These are phyloP conservation scores for Chlamydomonas schloesseri DNA, from an alignment of 139 green algal species.

Conservation along the genomic window DNA sequence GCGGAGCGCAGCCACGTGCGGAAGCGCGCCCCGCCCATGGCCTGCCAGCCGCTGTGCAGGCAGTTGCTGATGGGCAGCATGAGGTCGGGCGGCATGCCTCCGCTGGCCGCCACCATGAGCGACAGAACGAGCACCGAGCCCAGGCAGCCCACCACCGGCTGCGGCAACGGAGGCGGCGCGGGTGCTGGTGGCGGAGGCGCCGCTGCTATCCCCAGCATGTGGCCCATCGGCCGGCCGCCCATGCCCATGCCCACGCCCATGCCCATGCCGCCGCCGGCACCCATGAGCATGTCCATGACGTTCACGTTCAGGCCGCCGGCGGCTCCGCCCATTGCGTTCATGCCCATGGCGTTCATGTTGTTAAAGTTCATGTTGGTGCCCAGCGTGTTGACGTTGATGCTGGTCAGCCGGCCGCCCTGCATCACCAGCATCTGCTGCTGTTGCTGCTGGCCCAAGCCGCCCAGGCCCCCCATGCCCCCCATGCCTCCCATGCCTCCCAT, in stretches of 20 bases:
- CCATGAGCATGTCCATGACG: no score
- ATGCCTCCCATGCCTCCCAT: no score
- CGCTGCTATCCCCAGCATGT: no score
- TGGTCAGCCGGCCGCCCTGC: background rate
- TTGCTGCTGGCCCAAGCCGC: no score
- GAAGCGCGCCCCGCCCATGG: conserved; percentile 47
- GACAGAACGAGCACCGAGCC: conserved; percentile 47
- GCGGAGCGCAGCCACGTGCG: background rate
- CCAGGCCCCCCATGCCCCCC: background rate
- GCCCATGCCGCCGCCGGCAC: no score
- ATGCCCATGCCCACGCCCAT: no score
- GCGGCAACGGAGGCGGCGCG: background rate
- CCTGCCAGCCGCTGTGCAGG: conserved; percentile 61
- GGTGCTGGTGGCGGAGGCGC: background rate
- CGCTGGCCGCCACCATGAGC: conserved; percentile 58
- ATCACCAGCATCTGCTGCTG: background rate
- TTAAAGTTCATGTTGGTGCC: background rate
- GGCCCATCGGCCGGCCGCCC: no score
- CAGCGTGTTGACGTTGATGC: no score
- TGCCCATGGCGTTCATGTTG: no score
- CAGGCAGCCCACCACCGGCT: background rate
- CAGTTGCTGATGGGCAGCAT: conserved; percentile 52
- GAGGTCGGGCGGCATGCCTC: conserved; percentile 68
- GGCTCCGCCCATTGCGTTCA: no score
- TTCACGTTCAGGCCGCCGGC: no score